Percentiles rank a stretch among this genome's conserved stretches.
Evolutionary conservation across 2,329 filamentous ascomycete species (phyloP).

Genomic region (Fusarium burgessii): DNA sequence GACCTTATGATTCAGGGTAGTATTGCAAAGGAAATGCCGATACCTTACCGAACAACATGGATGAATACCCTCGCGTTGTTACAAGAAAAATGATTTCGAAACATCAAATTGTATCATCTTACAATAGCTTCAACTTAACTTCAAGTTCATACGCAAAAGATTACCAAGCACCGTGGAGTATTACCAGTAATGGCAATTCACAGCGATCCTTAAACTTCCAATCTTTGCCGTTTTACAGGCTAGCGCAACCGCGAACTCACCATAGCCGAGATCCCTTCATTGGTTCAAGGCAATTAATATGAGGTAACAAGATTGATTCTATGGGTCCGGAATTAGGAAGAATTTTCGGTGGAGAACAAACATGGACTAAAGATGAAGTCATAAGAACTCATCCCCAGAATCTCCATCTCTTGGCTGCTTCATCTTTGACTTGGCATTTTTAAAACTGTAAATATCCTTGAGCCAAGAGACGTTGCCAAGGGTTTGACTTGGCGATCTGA

Average conservation of each 20-base stretch:
- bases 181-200: background rate
- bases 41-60: no score
- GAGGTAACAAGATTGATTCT: conserved; percentile 4
- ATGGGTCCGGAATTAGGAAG: conserved; percentile 14
- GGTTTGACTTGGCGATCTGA: no score
- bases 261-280: background rate
- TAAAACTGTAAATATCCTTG: background rate
- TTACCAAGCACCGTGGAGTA: background rate
- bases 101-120: background rate
- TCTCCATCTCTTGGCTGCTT: conserved; percentile 11
- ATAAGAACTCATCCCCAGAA: background rate
- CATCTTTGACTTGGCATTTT: conserved; percentile 14
- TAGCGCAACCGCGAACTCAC: background rate
- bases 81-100: accelerated
- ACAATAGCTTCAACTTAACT: no score
- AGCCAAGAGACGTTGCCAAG: conserved; percentile 9
- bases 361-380: conserved; percentile 12
- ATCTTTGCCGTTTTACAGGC: background rate
- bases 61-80: accelerated
- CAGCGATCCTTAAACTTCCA: background rate
- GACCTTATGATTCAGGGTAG: no score
- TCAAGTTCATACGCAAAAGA: no score
- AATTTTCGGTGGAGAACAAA: background rate
- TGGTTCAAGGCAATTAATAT: background rate
- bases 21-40: no score